phyloP scores from a whole-genome alignment of 2,329 filamentous ascomycete genomes.

The Aspergillus sp. region DNA sequence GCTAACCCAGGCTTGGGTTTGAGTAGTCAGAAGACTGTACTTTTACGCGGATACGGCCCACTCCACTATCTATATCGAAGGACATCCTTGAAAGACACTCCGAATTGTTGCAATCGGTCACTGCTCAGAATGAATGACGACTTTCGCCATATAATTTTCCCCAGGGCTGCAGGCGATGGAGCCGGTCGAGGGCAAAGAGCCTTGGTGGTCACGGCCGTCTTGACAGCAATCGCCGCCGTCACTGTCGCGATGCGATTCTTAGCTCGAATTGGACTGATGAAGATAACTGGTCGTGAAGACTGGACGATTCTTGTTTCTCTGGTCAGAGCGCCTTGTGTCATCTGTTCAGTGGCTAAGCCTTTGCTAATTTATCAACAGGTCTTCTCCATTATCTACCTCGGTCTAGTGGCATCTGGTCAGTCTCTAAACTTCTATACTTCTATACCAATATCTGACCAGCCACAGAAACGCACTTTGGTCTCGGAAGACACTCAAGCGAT shows the following conservation, averaged over 20 bases:
- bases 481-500: slow-evolving; percentile 24
- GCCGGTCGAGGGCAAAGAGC: slow-evolving; percentile 25
- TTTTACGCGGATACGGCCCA: neutral
- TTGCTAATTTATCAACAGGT: slow-evolving; percentile 9
- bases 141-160: slow-evolving; percentile 14
- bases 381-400: slow-evolving; percentile 28
- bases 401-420: slow-evolving; percentile 29
- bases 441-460: slow-evolving; percentile 4
- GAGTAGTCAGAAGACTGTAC: neutral
- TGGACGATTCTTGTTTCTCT: slow-evolving; percentile 30
- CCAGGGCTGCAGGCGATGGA: slow-evolving; percentile 20
- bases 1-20: neutral
- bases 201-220: slow-evolving; percentile 30
- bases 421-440: neutral
- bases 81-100: too few species aligned
- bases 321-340: slow-evolving; percentile 12
- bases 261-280: slow-evolving; percentile 29
- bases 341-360: neutral
- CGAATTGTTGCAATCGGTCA: neutral
- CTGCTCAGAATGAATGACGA: slow-evolving; percentile 15
- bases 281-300: slow-evolving; percentile 34
- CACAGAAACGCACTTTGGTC: slow-evolving; percentile 28
- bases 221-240: slow-evolving; percentile 26
- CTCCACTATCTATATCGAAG: neutral
- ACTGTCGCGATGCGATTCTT: slow-evolving; percentile 31